Evolutionary conservation across 2,329 filamentous ascomycete species (phyloP).

Genomic region (Dactylellina parvicollis): DNA sequence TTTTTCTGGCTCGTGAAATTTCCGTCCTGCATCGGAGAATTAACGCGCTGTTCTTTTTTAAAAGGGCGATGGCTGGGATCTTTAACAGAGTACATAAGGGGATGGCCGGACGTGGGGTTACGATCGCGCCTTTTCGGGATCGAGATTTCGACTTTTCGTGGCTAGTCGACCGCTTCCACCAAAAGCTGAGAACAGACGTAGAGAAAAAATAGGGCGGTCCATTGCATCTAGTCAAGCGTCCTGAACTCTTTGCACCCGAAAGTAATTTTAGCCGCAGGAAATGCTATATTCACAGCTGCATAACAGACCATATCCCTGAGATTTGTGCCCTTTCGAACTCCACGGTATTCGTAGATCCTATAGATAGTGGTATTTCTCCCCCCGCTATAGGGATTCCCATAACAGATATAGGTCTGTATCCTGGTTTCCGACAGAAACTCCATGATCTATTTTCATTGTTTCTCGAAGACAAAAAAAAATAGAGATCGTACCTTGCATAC

Average conservation of each 20-base stretch:
- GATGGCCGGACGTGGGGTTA: background rate
- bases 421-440: no score
- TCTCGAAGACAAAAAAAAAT: no score
- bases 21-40: constrained; percentile 22
- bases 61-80: constrained; percentile 28
- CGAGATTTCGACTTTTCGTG: background rate
- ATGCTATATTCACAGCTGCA: background rate
- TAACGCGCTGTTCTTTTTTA: constrained; percentile 15
- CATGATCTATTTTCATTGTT: no score
- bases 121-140: background rate
- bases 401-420: no score
- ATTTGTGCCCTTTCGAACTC: background rate
- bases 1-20: constrained; percentile 14
- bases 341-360: no score
- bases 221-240: background rate
- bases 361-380: no score
- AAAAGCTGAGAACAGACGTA: no score
- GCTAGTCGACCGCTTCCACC: no score
- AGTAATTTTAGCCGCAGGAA: background rate
- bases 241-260: background rate
- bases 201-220: background rate
- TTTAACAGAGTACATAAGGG: background rate
- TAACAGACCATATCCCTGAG: background rate
- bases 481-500: no score
- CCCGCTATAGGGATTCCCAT: no score